Percentiles rank a stretch among this genome's conserved stretches.
Conservation (phyloP, 257 asterid species). For the Gardenia jasminoides region DNA sequence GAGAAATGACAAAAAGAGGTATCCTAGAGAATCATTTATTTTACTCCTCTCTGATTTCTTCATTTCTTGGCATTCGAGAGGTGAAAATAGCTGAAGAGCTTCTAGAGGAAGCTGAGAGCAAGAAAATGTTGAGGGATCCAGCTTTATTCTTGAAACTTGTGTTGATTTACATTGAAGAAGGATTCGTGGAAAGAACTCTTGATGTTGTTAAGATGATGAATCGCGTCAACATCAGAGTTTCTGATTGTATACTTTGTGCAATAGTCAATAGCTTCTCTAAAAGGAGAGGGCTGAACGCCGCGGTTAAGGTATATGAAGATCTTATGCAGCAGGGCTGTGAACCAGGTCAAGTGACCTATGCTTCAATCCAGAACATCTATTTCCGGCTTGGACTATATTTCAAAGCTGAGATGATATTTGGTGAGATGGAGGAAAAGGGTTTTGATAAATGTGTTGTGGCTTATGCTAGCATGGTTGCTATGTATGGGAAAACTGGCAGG, state of each 20-base stretch:
- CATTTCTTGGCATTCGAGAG: constrained; percentile 50
- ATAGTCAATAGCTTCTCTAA: constrained; percentile 70
- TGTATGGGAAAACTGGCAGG: constrained; percentile 71
- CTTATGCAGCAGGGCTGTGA: constrained; percentile 50
- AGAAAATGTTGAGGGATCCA: constrained; percentile 75
- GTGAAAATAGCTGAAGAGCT: constrained; percentile 64
- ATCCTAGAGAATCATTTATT: constrained; percentile 45
- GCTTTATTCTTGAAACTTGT: constrained; percentile 76
- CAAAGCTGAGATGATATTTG: constrained; percentile 58
- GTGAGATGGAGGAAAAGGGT: constrained; percentile 67
- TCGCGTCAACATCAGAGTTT: constrained; percentile 54
- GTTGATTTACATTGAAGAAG: constrained; percentile 56
- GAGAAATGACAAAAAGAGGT: constrained; percentile 55
- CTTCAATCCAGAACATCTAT: constrained; percentile 59
- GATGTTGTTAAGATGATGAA: constrained; percentile 51
- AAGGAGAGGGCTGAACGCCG: constrained; percentile 49
- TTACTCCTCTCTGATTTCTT: constrained; percentile 65
- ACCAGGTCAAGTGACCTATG: constrained; percentile 94
- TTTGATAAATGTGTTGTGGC: constrained; percentile 78
- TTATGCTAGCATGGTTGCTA: constrained; percentile 72
- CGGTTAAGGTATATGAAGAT: constrained; percentile 55
- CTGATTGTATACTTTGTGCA: constrained; percentile 88
- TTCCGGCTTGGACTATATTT: constrained; percentile 52
- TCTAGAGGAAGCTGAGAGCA: constrained; percentile 64
- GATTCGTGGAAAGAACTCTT: constrained; percentile 57